These are phyloP conservation scores for Carex littledalei DNA, from an alignment of 176 grass and related monocot genomes.

Conservation along the genomic window DNA sequence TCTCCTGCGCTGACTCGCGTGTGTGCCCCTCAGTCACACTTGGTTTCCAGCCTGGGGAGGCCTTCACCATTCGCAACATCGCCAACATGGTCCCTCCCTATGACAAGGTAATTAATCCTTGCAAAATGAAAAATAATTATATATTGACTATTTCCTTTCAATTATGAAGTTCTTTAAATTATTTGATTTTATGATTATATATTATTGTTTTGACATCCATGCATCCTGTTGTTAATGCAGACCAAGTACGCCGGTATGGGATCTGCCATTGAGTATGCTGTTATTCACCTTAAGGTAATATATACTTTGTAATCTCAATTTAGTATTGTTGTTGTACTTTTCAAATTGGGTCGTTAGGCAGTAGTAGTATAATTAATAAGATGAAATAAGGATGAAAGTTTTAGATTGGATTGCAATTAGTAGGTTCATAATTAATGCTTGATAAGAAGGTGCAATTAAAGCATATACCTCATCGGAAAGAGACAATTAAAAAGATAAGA, in stretches of 20 bases:
- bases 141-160: not conserved
- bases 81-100: slow-evolving; percentile 56
- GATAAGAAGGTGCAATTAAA: not conserved
- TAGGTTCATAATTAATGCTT: not conserved
- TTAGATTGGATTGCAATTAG: not conserved
- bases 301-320: not conserved
- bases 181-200: not conserved
- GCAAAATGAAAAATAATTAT: not conserved
- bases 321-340: not conserved
- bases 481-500: not conserved
- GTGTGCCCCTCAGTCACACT: slow-evolving; percentile 73
- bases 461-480: not conserved
- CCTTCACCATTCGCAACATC: slow-evolving; percentile 68
- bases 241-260: slow-evolving; percentile 33
- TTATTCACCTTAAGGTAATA: slow-evolving; percentile 58
- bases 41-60: slow-evolving; percentile 66
- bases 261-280: slow-evolving; percentile 62
- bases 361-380: not conserved
- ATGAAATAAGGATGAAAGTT: not conserved
- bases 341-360: not conserved
- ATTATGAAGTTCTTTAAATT: not conserved
- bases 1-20: slow-evolving; percentile 64
- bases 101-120: slow-evolving; percentile 57
- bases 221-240: slow-evolving; percentile 24
- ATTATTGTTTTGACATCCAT: slow-evolving; percentile 9